Evolutionary conservation across 345 rosid species (phyloP).

Genomic region (Pugionium dolabratum): DNA sequence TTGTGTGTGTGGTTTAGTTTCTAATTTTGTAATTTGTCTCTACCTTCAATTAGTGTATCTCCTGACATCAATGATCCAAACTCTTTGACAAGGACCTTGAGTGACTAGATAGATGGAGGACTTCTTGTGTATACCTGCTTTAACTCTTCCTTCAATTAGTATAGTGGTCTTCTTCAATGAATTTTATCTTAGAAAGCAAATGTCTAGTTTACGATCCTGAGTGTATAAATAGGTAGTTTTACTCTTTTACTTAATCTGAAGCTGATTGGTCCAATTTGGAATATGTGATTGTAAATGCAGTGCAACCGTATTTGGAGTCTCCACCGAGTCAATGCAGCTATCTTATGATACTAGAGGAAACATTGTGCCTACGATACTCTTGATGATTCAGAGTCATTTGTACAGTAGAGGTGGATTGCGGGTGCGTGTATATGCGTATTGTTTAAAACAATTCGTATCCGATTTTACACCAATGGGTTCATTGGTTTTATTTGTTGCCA

Average conservation of each 20-base stretch:
- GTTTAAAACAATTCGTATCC: neutral
- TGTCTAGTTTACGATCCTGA: too few relatives aligned
- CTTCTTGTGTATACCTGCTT: neutral
- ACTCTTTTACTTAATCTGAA: too few relatives aligned
- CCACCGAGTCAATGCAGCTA: constrained; percentile 96
- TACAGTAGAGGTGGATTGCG: constrained; percentile 78
- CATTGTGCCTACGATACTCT: constrained; percentile 85
- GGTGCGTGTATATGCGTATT: constrained; percentile 42
- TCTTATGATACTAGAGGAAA: constrained; percentile 89
- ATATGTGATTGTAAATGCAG: constrained; percentile 44
- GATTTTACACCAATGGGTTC: neutral
- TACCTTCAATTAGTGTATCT: neutral
- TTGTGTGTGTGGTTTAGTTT: neutral
- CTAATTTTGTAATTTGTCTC: neutral
- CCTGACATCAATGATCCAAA: neutral
- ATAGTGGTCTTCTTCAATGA: constrained; percentile 3
- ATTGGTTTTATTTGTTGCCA: neutral
- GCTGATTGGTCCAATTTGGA: too few relatives aligned
- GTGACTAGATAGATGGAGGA: neutral
- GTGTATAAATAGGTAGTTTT: too few relatives aligned
- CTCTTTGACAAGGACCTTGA: constrained; percentile 11
- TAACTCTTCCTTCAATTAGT: neutral
- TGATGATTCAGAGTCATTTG: constrained; percentile 90
- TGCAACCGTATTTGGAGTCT: constrained; percentile 93
- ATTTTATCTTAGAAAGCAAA: neutral